Percentiles rank a stretch among this genome's conserved stretches.
phyloP scores from a whole-genome alignment of 2,329 filamentous ascomycete species.

The Trichoderma koningii region DNA sequence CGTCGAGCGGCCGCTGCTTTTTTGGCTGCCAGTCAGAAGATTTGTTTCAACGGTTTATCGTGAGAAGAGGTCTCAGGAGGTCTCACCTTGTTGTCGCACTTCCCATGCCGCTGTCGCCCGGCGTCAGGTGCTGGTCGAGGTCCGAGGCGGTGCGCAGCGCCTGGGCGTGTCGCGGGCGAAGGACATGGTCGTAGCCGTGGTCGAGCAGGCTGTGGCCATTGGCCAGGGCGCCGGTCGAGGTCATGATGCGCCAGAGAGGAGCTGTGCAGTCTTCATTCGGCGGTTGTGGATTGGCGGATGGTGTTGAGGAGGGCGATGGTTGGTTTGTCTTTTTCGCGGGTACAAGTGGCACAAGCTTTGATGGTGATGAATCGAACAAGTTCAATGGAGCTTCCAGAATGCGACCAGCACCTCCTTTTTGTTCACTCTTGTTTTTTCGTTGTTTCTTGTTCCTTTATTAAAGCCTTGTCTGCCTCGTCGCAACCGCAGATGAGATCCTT shows the following conservation, averaged over 20 bases:
- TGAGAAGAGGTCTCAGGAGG: neutral
- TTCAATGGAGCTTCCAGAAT: too few relatives aligned
- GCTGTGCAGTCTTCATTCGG: constrained; percentile 28
- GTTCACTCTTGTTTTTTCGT: too few relatives aligned
- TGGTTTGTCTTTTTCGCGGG: too few relatives aligned
- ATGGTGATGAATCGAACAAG: too few relatives aligned
- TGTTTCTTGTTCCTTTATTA: neutral
- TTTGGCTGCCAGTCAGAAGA: constrained; percentile 18
- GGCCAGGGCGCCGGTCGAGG: constrained; percentile 35
- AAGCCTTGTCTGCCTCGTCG: neutral
- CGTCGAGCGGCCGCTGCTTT: constrained; percentile 73
- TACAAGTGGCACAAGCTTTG: too few relatives aligned
- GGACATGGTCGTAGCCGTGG: constrained; percentile 44
- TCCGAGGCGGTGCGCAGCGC: constrained; percentile 45
- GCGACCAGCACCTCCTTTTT: too few relatives aligned
- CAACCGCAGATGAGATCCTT: neutral
- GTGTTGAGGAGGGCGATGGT: neutral
- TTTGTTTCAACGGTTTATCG: neutral
- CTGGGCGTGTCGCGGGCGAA: constrained; percentile 52
- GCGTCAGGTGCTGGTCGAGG: constrained; percentile 38
- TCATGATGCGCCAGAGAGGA: constrained; percentile 1
- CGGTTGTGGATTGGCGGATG: neutral
- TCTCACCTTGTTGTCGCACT: constrained; percentile 52
- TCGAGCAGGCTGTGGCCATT: constrained; percentile 32
- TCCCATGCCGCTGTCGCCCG: constrained; percentile 39